Evolutionary conservation across 2,329 filamentous ascomycete species (phyloP), one percentile per base, ranked within the genome.

Genomic region (Fusarium sp.): DNA sequence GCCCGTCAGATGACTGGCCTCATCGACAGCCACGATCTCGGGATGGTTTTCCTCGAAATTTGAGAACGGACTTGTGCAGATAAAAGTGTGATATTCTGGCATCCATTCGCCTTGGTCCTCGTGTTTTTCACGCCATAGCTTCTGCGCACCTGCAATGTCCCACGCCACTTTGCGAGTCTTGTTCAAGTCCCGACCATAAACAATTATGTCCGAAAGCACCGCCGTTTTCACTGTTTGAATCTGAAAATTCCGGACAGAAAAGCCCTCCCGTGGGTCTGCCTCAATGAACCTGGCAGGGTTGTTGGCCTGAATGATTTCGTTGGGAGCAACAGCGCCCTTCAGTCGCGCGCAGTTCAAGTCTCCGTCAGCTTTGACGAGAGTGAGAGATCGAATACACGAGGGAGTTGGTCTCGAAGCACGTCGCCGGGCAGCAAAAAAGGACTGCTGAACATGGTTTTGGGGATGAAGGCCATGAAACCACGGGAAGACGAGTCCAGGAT

Each of bases 171-270:
- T 90, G 56, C 87, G 85, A 47, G 88, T 86, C 27, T 87, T 81
- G 3, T 85, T 85, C 40, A 84, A 82, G 70, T 93, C 88, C 58
- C 95, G 92, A 15, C 94, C 94, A 77, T 99, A 99, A 2, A 99
- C 88, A 43, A 99, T 87, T 69, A 99, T 93, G 78, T 99, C 96
- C 1, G 94, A 98, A 11, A 96, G 88, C 70, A 92, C 89, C 58
- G 94, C 94, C 70, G 93, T 84, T 79, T 99, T 99, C 62, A 92
- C 92, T 0, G 93, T 88, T 80, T 99, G 96, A 41, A 98, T 98
- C 75, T 98, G 95, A 77, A 99, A 99, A 79, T 98, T 98, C 47
- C 96, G 90, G 45, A 98, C 94, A 7, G 94, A 97, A 78, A 98
- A 98, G 11, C 96, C 96, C 71, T 97, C 93, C 59, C 84, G 87